Conservation (phyloP, 306 rosid species). For the Vigna trinervia region DNA sequence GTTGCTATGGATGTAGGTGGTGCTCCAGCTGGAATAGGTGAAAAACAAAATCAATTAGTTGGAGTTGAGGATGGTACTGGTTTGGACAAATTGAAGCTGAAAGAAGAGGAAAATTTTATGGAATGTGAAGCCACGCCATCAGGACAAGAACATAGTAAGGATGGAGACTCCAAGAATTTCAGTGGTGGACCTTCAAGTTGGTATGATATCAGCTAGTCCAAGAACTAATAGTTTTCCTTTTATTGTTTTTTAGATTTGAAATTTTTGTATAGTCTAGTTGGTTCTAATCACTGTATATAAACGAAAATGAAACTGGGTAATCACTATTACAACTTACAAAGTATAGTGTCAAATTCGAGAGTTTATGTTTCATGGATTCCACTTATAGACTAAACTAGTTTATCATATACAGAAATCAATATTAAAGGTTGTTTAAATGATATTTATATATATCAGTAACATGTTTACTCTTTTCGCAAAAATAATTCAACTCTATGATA, state of each 20-base stretch:
- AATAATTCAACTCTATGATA: too few species aligned
- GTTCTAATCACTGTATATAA: conserved; percentile 4
- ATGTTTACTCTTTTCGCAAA: background rate
- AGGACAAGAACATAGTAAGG: conserved; percentile 51
- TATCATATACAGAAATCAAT: too few species aligned
- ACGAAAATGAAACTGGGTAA: background rate
- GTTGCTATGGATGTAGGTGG: conserved; percentile 60
- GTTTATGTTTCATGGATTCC: background rate
- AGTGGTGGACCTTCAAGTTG: conserved; percentile 85
- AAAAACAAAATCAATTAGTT: conserved; percentile 44
- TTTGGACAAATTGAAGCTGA: conserved; percentile 50
- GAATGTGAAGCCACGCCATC: conserved; percentile 53
- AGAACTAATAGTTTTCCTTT: conserved; percentile 40
- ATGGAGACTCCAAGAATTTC: conserved; percentile 57
- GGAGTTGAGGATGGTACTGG: conserved; percentile 10
- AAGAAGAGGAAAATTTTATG: conserved; percentile 43
- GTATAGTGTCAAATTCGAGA: background rate
- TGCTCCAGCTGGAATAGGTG: conserved; percentile 41
- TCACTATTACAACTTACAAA: background rate
- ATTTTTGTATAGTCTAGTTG: conserved; percentile 28
- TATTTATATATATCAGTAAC: too few species aligned
- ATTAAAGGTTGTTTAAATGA: too few species aligned
- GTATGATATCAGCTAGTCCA: conserved; percentile 52
- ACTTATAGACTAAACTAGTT: background rate
- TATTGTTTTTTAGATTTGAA: conserved; percentile 17